These are phyloP conservation scores for Cornus controversa DNA, from an alignment of 148 eudicot species.

Conservation along the genomic window DNA sequence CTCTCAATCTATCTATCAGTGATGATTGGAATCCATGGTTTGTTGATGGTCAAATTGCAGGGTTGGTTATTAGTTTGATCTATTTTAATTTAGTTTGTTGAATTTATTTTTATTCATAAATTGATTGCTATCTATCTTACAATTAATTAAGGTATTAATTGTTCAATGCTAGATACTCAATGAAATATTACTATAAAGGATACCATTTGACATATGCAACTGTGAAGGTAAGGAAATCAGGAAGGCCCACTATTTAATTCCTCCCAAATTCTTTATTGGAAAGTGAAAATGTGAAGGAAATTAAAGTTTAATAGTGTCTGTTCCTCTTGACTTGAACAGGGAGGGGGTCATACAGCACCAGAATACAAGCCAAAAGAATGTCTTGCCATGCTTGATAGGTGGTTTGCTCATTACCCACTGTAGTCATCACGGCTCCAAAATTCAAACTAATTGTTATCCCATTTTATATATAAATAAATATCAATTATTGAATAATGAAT, in stretches of 20 bases:
- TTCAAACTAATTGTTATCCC: too few relatives aligned
- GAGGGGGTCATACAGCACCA: constrained; percentile 61
- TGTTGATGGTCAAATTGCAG: constrained; percentile 27
- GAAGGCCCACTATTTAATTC: neutral
- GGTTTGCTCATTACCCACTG: constrained; percentile 32
- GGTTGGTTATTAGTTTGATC: neutral
- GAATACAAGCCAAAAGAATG: constrained; percentile 48
- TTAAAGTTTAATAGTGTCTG: neutral
- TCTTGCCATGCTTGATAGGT: constrained; percentile 36
- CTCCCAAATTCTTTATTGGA: neutral
- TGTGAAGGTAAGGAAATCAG: constrained; percentile 27
- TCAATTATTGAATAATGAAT: too few relatives aligned
- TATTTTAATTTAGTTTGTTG: neutral
- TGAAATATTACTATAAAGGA: constrained; percentile 15
- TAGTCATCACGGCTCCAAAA: too few relatives aligned
- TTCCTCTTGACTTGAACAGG: constrained; percentile 16
- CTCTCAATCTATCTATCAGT: constrained; percentile 16
- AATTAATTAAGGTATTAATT: neutral
- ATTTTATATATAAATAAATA: too few relatives aligned
- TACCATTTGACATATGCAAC: constrained; percentile 43
- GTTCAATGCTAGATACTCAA: constrained; percentile 16
- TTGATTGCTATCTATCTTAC: neutral
- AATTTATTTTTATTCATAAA: neutral
- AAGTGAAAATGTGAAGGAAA: too few relatives aligned
- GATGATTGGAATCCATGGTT: constrained; percentile 35